Base-by-base conservation (phyloP, 1,284 basidiomycete species). In the Anthracocystis panici-leucophaei region DNA sequence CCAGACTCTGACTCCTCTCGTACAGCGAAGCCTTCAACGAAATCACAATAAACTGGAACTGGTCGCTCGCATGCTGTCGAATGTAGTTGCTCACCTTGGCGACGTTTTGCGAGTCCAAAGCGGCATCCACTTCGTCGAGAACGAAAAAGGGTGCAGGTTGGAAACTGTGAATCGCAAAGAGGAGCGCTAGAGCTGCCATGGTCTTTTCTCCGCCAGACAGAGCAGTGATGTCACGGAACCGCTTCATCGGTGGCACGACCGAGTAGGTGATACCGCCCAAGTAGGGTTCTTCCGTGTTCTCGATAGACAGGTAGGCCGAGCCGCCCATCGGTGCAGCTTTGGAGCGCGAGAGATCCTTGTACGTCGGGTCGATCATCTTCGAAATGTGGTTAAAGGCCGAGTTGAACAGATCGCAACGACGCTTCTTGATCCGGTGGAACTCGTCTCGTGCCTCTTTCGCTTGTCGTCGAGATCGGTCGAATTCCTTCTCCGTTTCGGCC, bases 71-170 rank as follows among this genome's bases (percentile, higher is more conserved):
- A 51, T 82, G 80, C 50, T 77, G 65, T 2, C 82, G 67, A 51
- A 85, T 83, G 61, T 85, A 85, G 59, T 82, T 75, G 57, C 77
- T 79, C 41, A 85, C 80, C 49, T 79, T 82, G 59, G 76, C 80
- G 6, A 85, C 83, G 53, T 85, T 85, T 27, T 82, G 78, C 54
- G 78, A 70, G 63, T 85, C 83, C 35, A 99, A 88, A 0, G 97
- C 96, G 1, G 97, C 96, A 80, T 98, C 96, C 12, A 98, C 95
- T 86, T 99, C 97, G 85, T 99, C 97, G 21, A 99, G 88, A 12
- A 99, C 96, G 85, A 99, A 99, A 88, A 99, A 99, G 0, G 97
- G 97, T 1, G 96, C 94, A 1, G 97, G 97, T 85, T 96, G 95
- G 86, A 94, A 99, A 80, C 65, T 77, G 72, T 99, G 96, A 63